Conservation (phyloP, 331 rosid species). For the Prunus yedoensis region DNA sequence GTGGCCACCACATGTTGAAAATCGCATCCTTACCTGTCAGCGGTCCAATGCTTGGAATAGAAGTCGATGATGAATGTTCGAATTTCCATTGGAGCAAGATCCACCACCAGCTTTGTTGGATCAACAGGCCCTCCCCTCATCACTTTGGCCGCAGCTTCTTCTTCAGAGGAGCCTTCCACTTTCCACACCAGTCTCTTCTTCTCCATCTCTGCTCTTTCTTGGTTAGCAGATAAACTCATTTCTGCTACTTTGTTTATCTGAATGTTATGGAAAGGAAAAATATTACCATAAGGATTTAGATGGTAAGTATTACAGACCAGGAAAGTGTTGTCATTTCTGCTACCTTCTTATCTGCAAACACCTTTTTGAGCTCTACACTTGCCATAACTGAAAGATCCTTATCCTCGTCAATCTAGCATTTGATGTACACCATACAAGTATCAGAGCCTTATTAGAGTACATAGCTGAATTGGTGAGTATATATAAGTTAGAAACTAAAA, state of each 20-base stretch:
- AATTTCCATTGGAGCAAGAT: constrained; percentile 74
- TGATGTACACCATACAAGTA: neutral
- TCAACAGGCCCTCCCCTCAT: constrained; percentile 66
- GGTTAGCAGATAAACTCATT: constrained; percentile 75
- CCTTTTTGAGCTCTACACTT: constrained; percentile 54
- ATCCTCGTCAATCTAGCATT: constrained; percentile 67
- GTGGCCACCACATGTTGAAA: neutral
- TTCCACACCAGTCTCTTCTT: constrained; percentile 70
- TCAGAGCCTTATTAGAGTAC: constrained; percentile 3
- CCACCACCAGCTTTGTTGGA: constrained; percentile 52
- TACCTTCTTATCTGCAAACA: constrained; percentile 67
- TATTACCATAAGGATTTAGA: neutral
- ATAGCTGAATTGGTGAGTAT: neutral
- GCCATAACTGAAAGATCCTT: constrained; percentile 57
- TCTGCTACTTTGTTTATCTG: constrained; percentile 59
- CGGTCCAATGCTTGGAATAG: constrained; percentile 4
- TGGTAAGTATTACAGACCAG: neutral
- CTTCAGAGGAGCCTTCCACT: constrained; percentile 48
- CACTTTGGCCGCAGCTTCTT: constrained; percentile 16
- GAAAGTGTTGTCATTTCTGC: neutral
- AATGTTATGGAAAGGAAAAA: constrained; percentile 13
- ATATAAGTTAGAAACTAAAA: constrained; percentile 17
- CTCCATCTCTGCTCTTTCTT: constrained; percentile 77
- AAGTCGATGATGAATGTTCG: constrained; percentile 52
- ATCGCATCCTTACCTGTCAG: neutral